phyloP scores from a whole-genome alignment of 2,329 filamentous ascomycete genomes.

The Penicillium sp. region DNA sequence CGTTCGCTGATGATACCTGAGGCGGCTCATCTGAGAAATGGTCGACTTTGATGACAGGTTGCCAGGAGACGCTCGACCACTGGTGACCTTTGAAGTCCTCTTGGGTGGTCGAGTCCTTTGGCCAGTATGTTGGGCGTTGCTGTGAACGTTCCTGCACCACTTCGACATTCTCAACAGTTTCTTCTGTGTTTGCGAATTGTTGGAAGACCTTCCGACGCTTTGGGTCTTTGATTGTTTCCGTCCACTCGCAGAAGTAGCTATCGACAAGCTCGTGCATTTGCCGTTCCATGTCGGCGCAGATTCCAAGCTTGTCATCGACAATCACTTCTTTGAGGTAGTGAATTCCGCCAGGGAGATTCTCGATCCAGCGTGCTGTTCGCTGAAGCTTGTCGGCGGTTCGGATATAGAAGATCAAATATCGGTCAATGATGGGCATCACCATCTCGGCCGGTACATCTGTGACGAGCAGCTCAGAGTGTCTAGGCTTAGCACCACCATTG shows the following conservation, averaged over 20 bases:
- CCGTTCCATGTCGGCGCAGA: slow-evolving; percentile 77
- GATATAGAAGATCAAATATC: slow-evolving; percentile 92
- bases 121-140: slow-evolving; percentile 74
- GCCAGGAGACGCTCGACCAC: slow-evolving; percentile 71
- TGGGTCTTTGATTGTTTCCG: slow-evolving; percentile 72
- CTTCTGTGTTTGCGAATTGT: slow-evolving; percentile 81
- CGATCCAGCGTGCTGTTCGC: slow-evolving; percentile 84
- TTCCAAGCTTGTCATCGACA: slow-evolving; percentile 81
- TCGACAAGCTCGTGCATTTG: slow-evolving; percentile 87
- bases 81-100: slow-evolving; percentile 68
- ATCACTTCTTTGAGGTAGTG: slow-evolving; percentile 80
- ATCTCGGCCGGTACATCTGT: slow-evolving; percentile 83
- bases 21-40: slow-evolving; percentile 71
- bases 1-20: slow-evolving; percentile 67
- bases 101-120: slow-evolving; percentile 64
- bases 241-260: slow-evolving; percentile 90
- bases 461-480: slow-evolving; percentile 78
- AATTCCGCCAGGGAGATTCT: slow-evolving; percentile 79
- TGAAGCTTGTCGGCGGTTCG: slow-evolving; percentile 89
- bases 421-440: slow-evolving; percentile 79
- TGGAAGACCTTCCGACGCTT: slow-evolving; percentile 68
- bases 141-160: slow-evolving; percentile 72
- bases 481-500: slow-evolving; percentile 83
- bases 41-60: slow-evolving; percentile 70
- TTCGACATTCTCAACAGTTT: slow-evolving; percentile 70